These are phyloP conservation scores for Lagenaria siceraria DNA, from an alignment of 306 rosid genomes.

Conservation along the genomic window DNA sequence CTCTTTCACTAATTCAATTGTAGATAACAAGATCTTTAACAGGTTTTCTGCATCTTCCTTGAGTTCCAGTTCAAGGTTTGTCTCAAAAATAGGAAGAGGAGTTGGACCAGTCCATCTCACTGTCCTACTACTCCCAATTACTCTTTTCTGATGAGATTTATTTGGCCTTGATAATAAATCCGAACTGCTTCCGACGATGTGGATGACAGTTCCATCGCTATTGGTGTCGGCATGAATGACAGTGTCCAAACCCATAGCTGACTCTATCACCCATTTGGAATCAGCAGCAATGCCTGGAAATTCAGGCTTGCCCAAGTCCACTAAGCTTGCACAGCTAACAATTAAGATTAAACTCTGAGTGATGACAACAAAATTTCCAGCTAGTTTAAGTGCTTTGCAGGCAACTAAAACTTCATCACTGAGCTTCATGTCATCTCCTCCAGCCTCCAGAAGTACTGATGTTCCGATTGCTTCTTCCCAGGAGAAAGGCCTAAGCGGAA, in stretches of 20 bases:
- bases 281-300: conserved; percentile 61
- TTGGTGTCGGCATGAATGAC: conserved; percentile 59
- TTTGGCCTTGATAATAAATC: conserved; percentile 41
- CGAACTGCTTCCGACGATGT: conserved; percentile 72
- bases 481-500: conserved; percentile 64
- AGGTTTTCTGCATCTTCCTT: conserved; percentile 52
- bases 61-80: conserved; percentile 48
- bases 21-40: conserved; percentile 36
- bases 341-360: conserved; percentile 49
- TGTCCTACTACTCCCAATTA: conserved; percentile 26
- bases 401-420: conserved; percentile 54
- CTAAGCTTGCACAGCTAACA: conserved; percentile 47
- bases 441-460: conserved; percentile 54
- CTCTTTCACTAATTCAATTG: conserved; percentile 47
- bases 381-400: conserved; percentile 77
- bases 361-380: conserved; percentile 62
- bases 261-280: conserved; percentile 58
- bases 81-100: conserved; percentile 68
- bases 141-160: conserved; percentile 34
- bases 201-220: conserved; percentile 42
- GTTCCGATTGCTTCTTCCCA: conserved; percentile 90
- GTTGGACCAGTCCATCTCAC: conserved; percentile 56
- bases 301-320: conserved; percentile 61
- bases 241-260: conserved; percentile 66
- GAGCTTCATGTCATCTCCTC: conserved; percentile 46